Conservation (phyloP, 2,329 filamentous ascomycete genomes). For the Calonectria crousiana region DNA sequence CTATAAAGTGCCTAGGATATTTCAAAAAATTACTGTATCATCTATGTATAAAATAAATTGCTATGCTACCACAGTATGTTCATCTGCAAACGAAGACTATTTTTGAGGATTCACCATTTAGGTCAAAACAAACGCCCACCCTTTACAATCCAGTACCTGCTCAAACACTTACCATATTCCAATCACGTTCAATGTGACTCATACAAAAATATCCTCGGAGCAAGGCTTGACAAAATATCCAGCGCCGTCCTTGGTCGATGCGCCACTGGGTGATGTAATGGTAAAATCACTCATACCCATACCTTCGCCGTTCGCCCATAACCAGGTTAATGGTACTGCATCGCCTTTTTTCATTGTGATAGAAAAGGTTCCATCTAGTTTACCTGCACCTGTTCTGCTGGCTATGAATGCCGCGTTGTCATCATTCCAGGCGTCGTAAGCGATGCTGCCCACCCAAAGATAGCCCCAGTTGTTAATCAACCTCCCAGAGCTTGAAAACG, state of each 20-base stretch:
- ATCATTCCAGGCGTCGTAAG: neutral
- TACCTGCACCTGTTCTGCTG: neutral
- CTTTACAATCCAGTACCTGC: neutral
- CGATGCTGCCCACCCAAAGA: neutral
- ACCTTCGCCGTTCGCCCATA: neutral
- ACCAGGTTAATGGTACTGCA: neutral
- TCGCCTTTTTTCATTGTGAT: neutral
- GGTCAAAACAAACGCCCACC: neutral
- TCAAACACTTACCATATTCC: neutral
- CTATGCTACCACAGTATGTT: neutral
- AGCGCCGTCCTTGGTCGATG: neutral
- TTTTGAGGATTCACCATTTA: neutral
- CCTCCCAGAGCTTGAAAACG: neutral
- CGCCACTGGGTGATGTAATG: neutral
- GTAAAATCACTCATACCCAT: neutral
- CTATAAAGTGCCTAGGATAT: neutral
- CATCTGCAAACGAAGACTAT: neutral
- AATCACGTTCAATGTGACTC: neutral
- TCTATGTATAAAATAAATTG: neutral
- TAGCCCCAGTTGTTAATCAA: neutral
- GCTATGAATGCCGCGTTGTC: neutral
- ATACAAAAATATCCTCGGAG: neutral
- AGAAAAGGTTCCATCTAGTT: neutral
- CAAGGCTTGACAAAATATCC: neutral
- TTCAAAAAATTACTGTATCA: neutral